Percentiles rank a stretch among this genome's conserved stretches.
Evolutionary conservation across 2,329 filamentous ascomycete species (phyloP).

Genomic region (Fusarium lateritium): DNA sequence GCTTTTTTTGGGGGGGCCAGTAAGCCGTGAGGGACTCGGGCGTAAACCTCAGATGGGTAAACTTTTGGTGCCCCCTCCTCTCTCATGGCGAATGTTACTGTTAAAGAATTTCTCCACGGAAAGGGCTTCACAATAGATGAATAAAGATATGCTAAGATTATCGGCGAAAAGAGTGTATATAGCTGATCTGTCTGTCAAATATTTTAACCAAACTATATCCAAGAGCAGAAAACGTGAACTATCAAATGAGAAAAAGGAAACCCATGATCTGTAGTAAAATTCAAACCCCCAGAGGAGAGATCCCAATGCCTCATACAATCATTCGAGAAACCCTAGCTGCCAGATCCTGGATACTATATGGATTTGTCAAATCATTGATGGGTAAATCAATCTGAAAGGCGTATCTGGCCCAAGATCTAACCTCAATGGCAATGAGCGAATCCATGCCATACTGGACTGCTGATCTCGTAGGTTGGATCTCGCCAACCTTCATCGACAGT

Average conservation of each 20-base stretch:
- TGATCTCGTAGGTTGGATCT: constrained; percentile 42
- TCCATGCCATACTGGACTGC: constrained; percentile 47
- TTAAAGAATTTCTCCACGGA: background rate
- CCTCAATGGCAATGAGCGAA: constrained; percentile 46
- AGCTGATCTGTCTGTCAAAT: background rate
- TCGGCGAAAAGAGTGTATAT: background rate
- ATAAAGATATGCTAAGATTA: background rate
- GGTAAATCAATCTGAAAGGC: constrained; percentile 47
- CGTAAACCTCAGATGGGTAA: constrained; percentile 4
- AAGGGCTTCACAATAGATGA: background rate
- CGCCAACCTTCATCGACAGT: constrained; percentile 43
- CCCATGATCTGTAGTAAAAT: background rate
- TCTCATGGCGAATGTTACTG: background rate
- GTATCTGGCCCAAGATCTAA: constrained; percentile 46
- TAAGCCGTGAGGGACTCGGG: background rate
- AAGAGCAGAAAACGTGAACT: constrained; percentile 1
- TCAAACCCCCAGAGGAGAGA: background rate
- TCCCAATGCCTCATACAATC: constrained; percentile 23
- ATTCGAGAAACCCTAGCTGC: constrained; percentile 42
- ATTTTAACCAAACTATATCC: background rate
- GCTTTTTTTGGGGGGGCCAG: background rate
- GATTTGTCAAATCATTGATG: constrained; percentile 46
- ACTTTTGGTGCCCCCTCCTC: background rate
- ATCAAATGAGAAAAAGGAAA: background rate
- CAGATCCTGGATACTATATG: constrained; percentile 45